Percentiles rank a stretch among this genome's conserved stretches.
phyloP scores from a whole-genome alignment of 176 grass and related monocot species.

The Panicum miliaceum region DNA sequence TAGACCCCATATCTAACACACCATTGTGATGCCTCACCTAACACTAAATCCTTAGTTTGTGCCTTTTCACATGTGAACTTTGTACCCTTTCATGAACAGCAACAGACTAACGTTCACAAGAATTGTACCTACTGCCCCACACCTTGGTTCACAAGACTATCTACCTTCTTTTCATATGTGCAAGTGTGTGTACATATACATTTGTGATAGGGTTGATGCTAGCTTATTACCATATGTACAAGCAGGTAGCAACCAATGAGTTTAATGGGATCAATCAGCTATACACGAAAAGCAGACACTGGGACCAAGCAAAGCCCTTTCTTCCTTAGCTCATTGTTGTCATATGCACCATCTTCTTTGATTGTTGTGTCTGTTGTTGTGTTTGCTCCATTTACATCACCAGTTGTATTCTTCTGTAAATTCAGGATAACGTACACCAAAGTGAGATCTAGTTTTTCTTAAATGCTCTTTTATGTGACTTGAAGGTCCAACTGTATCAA shows the following conservation, averaged over 20 bases:
- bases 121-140: not conserved
- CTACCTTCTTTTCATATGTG: not conserved
- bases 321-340: conserved; percentile 37
- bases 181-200: not conserved
- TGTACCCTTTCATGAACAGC: conserved; percentile 9
- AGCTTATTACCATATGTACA: conserved; percentile 25
- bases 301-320: conserved; percentile 37
- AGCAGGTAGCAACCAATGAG: not conserved
- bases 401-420: conserved; percentile 12
- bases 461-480: not conserved
- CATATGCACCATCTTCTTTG: conserved; percentile 28
- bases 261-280: not conserved
- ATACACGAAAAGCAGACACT: conserved; percentile 21
- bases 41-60: conserved; percentile 15
- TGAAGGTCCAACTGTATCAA: not conserved
- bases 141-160: conserved; percentile 14
- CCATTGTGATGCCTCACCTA: conserved; percentile 39
- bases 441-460: not conserved
- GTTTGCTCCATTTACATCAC: conserved; percentile 10
- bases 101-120: not conserved
- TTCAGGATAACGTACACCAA: conserved; percentile 10
- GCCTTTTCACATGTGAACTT: conserved; percentile 29
- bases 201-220: conserved; percentile 1
- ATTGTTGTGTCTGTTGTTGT: not conserved
- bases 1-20: conserved; percentile 47